A percentile compares a stretch with the other conserved stretches of the same genome.
These are phyloP conservation scores for Babesia ovata DNA, from an alignment of 169 alveolate genomes.

Conservation along the genomic window DNA sequence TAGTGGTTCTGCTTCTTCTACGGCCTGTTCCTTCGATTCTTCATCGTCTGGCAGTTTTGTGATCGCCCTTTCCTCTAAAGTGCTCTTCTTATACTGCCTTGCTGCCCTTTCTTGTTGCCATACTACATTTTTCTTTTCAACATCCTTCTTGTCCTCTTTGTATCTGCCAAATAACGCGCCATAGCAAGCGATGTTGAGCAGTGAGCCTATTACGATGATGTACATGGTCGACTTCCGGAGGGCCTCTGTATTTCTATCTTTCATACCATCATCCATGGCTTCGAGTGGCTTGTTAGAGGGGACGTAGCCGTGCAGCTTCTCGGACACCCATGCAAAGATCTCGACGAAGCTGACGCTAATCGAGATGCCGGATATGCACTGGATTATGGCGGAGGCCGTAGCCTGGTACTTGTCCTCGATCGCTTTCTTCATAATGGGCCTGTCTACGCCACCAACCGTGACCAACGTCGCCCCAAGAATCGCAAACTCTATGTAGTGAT, in stretches of 20 bases:
- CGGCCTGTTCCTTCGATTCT: too few relatives aligned
- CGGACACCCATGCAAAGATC: constrained; percentile 84
- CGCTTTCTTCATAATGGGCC: constrained; percentile 87
- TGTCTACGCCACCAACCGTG: constrained; percentile 87
- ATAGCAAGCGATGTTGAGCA: constrained; percentile 17
- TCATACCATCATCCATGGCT: neutral
- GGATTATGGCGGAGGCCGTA: constrained; percentile 82
- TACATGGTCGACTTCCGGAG: constrained; percentile 23
- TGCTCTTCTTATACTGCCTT: neutral
- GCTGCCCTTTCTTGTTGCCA: neutral
- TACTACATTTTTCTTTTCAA: neutral
- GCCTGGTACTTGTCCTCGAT: constrained; percentile 87
- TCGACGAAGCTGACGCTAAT: constrained; percentile 88
- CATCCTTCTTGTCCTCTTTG: neutral
- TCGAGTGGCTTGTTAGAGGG: neutral
- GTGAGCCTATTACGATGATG: constrained; percentile 9
- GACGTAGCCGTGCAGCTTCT: constrained; percentile 78
- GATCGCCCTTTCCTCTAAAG: neutral
- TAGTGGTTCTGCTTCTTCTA: too few relatives aligned
- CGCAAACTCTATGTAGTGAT: constrained; percentile 68
- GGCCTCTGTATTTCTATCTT: constrained; percentile 7
- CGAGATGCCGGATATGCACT: constrained; percentile 85
- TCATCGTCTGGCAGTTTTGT: too few relatives aligned
- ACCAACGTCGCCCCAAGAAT: constrained; percentile 85
- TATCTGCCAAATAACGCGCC: constrained; percentile 16